A percentile compares a stretch with the other conserved stretches of the same genome.
phyloP scores from a whole-genome alignment of 2,329 filamentous ascomycete genomes.

The Thermomyces lanuginosus region DNA sequence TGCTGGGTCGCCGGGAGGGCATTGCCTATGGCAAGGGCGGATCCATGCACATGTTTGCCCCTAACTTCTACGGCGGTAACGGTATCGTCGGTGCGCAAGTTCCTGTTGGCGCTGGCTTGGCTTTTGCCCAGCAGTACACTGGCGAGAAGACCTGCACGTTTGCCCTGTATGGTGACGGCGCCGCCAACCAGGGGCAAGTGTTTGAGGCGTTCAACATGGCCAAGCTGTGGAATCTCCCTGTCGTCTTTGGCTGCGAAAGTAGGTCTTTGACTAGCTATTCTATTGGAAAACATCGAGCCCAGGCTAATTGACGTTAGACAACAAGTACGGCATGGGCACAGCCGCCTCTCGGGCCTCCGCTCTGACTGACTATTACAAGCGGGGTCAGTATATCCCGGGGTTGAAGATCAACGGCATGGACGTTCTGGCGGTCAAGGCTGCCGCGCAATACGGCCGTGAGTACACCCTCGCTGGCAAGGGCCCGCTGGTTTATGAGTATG shows the following conservation, averaged over 20 bases:
- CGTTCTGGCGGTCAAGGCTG: conserved; percentile 91
- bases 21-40: conserved; percentile 98
- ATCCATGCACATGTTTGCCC: conserved; percentile 99
- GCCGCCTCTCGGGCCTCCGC: conserved; percentile 85
- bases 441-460: conserved; percentile 84
- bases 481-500: conserved; percentile 92
- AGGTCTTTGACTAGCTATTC: conserved; percentile 27
- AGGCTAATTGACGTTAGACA: conserved; percentile 45
- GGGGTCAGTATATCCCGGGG: conserved; percentile 97
- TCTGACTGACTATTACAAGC: conserved; percentile 99
- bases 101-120: conserved; percentile 87
- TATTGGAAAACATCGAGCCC: neutral
- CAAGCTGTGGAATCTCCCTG: conserved; percentile 92
- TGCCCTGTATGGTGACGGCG: conserved; percentile 92
- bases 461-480: conserved; percentile 71
- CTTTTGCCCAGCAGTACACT: conserved; percentile 92
- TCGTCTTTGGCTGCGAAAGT: conserved; percentile 98
- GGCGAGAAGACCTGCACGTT: conserved; percentile 72
- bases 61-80: conserved; percentile 96
- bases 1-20: conserved; percentile 85
- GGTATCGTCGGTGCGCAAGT: conserved; percentile 98
- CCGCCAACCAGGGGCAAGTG: conserved; percentile 97
- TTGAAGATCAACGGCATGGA: conserved; percentile 99
- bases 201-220: conserved; percentile 99
- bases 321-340: conserved; percentile 99